Evolutionary conservation across 2,329 filamentous ascomycete genomes (phyloP).

Genomic region (Hypoxylon sp.): DNA sequence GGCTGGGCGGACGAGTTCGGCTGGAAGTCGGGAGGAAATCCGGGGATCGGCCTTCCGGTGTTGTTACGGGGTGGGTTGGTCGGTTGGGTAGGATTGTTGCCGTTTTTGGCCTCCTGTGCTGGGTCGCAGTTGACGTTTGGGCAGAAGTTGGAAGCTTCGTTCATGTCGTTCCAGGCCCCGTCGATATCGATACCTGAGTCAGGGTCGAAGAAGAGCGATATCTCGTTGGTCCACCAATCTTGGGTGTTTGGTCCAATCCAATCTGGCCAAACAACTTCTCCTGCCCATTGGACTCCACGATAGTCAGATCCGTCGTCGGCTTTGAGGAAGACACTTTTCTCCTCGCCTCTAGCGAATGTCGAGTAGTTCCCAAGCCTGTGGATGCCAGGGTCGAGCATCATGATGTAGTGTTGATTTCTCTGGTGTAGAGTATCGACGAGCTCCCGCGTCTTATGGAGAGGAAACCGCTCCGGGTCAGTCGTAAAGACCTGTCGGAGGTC

Average conservation of each 20-base stretch:
- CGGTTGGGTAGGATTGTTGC: conserved; percentile 62
- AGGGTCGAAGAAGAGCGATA: conserved; percentile 68
- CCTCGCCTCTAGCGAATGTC: conserved; percentile 54
- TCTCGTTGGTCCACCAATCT: conserved; percentile 73
- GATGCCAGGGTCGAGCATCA: conserved; percentile 76
- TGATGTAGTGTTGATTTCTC: conserved; percentile 72
- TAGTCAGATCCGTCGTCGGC: conserved; percentile 62
- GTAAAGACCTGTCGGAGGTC: conserved; percentile 67
- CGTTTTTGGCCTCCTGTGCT: conserved; percentile 19
- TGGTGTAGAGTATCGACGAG: conserved; percentile 71
- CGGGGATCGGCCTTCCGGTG: conserved; percentile 63
- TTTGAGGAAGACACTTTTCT: conserved; percentile 58
- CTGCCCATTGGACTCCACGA: conserved; percentile 75
- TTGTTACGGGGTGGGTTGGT: conserved; percentile 64
- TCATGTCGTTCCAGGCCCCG: conserved; percentile 77
- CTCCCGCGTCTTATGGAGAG: conserved; percentile 69
- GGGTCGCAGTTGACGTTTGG: conserved; percentile 44
- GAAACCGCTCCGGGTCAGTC: conserved; percentile 68
- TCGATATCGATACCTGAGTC: conserved; percentile 75
- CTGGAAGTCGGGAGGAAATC: conserved; percentile 73
- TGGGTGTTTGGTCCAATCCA: conserved; percentile 74
- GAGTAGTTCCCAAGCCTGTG: conserved; percentile 54
- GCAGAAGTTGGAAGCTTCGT: conserved; percentile 63
- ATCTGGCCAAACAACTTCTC: conserved; percentile 73
- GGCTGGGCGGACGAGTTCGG: conserved; percentile 54